phyloP scores from a whole-genome alignment of 73 alveolate species.

The Paramecium bursaria region DNA sequence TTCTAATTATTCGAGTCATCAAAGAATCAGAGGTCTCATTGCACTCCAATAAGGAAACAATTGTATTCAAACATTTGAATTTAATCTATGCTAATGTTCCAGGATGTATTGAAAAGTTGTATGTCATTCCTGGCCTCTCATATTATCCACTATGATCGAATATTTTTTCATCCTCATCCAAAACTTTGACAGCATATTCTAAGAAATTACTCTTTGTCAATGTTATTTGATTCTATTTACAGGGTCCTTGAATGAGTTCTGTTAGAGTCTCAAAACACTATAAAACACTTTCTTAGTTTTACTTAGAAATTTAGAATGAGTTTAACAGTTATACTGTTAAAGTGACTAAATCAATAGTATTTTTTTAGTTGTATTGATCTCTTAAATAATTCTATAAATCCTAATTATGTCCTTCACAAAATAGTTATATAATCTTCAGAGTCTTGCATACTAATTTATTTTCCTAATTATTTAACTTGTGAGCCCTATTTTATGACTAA shows the following conservation, averaged over 20 bases:
- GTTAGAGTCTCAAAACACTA: constrained; percentile 75
- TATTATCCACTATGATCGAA: background rate
- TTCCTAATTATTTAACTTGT: constrained; percentile 45
- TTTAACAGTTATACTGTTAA: constrained; percentile 28
- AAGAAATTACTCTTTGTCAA: constrained; percentile 64
- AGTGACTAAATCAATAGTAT: constrained; percentile 61
- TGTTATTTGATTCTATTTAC: constrained; percentile 66
- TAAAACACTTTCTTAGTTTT: constrained; percentile 56
- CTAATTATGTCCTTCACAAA: constrained; percentile 75
- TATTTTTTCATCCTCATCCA: constrained; percentile 63
- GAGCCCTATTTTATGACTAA: constrained; percentile 7
- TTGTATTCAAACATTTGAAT: constrained; percentile 66
- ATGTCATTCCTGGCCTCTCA: constrained; percentile 24
- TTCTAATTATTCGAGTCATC: constrained; percentile 68
- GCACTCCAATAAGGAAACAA: constrained; percentile 70
- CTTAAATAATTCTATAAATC: constrained; percentile 69
- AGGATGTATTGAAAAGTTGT: constrained; percentile 19
- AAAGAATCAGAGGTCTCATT: constrained; percentile 65
- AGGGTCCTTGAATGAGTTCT: constrained; percentile 75
- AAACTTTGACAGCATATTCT: constrained; percentile 59
- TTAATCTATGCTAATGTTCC: constrained; percentile 69
- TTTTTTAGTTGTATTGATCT: constrained; percentile 62
- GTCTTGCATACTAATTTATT: constrained; percentile 61
- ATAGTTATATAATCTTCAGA: constrained; percentile 58
- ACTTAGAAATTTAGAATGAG: constrained; percentile 24